These are phyloP conservation scores for Poterioochromonas sp. DNA, from an alignment of 352 stramenopile species.

Conservation along the genomic window DNA sequence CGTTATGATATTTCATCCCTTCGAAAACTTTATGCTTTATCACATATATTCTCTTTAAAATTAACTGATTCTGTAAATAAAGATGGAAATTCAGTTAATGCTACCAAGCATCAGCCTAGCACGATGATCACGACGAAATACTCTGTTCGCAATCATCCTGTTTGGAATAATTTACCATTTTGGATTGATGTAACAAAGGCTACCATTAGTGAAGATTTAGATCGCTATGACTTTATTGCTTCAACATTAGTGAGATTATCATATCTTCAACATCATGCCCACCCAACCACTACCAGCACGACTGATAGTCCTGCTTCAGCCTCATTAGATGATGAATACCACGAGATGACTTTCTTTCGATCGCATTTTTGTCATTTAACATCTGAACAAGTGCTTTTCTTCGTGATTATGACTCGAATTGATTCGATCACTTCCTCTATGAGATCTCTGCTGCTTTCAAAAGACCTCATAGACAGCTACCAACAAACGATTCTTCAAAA, in stretches of 20 bases:
- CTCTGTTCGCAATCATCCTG: background rate
- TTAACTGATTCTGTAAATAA: background rate
- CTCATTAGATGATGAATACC: background rate
- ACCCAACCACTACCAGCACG: background rate
- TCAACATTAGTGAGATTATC: too few relatives aligned
- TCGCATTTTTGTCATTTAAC: background rate
- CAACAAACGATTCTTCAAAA: background rate
- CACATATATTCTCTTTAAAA: background rate
- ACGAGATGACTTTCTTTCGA: background rate
- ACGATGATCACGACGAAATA: background rate
- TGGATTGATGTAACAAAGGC: background rate
- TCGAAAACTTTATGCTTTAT: background rate
- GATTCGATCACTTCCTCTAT: too few relatives aligned
- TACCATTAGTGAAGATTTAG: background rate
- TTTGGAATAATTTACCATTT: constrained; percentile 4
- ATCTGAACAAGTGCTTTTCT: background rate
- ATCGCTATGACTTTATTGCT: too few relatives aligned
- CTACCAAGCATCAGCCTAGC: background rate
- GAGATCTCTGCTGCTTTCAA: too few relatives aligned
- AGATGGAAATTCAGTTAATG: background rate
- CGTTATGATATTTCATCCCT: background rate
- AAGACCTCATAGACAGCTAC: too few relatives aligned
- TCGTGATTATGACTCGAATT: background rate
- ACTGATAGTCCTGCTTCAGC: background rate
- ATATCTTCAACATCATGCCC: background rate